phyloP scores from a whole-genome alignment of 164 flowering plant species.

The Euptelea pleiosperma region DNA sequence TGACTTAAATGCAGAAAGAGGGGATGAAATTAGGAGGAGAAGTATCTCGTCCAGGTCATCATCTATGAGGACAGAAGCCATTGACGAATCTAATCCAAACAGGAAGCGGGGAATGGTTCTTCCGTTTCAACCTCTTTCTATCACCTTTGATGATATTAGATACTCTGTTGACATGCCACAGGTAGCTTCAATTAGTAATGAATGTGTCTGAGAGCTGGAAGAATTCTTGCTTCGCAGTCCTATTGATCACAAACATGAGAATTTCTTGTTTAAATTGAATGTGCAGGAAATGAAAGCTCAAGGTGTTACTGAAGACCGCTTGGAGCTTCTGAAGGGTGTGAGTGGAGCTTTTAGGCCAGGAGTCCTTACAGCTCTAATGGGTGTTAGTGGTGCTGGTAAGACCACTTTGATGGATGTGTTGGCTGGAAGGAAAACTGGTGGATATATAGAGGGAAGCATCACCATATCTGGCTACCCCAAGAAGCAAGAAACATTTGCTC shows the following conservation, averaged over 20 bases:
- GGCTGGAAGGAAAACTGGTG: slow-evolving; percentile 54
- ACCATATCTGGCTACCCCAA: slow-evolving; percentile 48
- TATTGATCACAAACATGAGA: too few relatives aligned
- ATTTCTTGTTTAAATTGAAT: not conserved
- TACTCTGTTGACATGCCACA: slow-evolving; percentile 57
- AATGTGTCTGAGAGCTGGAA: not conserved
- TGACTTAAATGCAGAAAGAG: slow-evolving; percentile 15
- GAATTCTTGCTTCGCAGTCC: not conserved
- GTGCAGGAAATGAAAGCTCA: slow-evolving; percentile 61
- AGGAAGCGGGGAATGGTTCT: slow-evolving; percentile 48
- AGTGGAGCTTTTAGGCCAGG: slow-evolving; percentile 59
- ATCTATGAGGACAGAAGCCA: slow-evolving; percentile 18
- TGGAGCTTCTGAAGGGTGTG: slow-evolving; percentile 42
- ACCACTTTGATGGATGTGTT: slow-evolving; percentile 57
- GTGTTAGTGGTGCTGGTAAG: slow-evolving; percentile 66
- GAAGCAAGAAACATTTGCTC: slow-evolving; percentile 54
- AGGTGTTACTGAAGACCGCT: slow-evolving; percentile 34
- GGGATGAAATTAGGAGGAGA: slow-evolving; percentile 17
- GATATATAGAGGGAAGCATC: slow-evolving; percentile 44
- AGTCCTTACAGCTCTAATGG: slow-evolving; percentile 58
- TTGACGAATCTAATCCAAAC: slow-evolving; percentile 11
- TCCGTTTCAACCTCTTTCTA: slow-evolving; percentile 51
- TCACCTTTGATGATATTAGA: slow-evolving; percentile 43
- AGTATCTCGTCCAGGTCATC: slow-evolving; percentile 17
- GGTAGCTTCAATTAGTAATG: slow-evolving; percentile 23